phyloP scores from a whole-genome alignment of 306 rosid species.

The Luffa aegyptiaca region DNA sequence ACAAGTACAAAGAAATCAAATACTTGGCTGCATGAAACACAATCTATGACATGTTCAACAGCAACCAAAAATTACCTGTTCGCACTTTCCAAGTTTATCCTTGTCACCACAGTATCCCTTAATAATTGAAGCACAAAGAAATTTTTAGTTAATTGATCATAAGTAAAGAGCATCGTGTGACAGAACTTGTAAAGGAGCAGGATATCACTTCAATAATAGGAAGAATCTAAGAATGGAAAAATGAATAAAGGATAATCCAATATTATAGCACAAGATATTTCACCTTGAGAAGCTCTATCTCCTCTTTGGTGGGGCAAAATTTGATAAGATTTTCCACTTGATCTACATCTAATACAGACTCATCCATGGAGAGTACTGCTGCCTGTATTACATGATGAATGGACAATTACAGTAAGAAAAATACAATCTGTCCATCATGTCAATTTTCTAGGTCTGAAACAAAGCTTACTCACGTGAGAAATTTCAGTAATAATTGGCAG shows the following conservation, averaged over 20 bases:
- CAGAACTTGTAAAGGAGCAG: constrained; percentile 10
- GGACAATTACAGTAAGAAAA: constrained; percentile 13
- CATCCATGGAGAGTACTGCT: constrained; percentile 86
- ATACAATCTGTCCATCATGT: not conserved
- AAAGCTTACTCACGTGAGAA: not conserved
- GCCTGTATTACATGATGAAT: constrained; percentile 49
- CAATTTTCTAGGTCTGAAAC: not conserved
- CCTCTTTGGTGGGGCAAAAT: constrained; percentile 97
- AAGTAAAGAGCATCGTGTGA: not conserved
- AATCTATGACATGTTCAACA: not conserved
- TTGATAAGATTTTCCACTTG: constrained; percentile 93
- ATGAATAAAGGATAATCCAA: not conserved
- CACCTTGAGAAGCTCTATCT: constrained; percentile 97
- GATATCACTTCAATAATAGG: not conserved
- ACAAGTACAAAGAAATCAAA: not conserved
- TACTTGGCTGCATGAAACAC: not conserved
- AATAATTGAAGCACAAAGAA: constrained; percentile 19
- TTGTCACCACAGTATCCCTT: constrained; percentile 83
- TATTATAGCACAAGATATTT: constrained; percentile 5
- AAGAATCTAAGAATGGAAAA: not conserved
- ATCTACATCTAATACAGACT: constrained; percentile 80
- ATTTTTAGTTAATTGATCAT: constrained; percentile 14
- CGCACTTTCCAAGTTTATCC: constrained; percentile 83
- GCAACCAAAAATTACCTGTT: constrained; percentile 48
- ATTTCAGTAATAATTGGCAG: constrained; percentile 1